These are phyloP conservation scores for Xylaria cubensis DNA, from an alignment of 495 filamentous ascomycete genomes.

Conservation along the genomic window DNA sequence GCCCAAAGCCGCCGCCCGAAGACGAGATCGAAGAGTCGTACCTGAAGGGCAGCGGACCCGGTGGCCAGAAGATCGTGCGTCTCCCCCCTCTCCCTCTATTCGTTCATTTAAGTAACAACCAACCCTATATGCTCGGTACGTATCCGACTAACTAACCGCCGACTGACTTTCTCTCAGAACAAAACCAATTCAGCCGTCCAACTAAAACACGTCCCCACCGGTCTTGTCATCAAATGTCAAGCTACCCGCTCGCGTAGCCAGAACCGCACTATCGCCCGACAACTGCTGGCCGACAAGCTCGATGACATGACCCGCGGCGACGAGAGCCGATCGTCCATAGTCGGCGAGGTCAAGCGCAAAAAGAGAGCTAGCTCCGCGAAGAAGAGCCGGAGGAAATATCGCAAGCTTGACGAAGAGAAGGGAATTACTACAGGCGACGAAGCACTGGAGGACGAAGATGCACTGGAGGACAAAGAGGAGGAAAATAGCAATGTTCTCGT, in stretches of 20 bases:
- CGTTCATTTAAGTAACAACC: background rate
- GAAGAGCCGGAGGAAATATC: constrained; percentile 58
- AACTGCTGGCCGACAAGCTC: constrained; percentile 75
- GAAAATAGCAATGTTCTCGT: constrained; percentile 19
- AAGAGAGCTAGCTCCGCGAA: constrained; percentile 55
- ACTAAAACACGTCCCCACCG: constrained; percentile 86
- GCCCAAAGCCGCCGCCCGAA: constrained; percentile 73
- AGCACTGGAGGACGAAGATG: no score
- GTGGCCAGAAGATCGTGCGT: constrained; percentile 89
- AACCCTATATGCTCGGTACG: background rate
- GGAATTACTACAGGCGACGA: constrained; percentile 20
- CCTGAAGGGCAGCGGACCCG: constrained; percentile 90
- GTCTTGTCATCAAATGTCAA: constrained; percentile 90
- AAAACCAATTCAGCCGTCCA: constrained; percentile 97
- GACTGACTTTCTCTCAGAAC: constrained; percentile 64
- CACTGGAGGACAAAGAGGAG: constrained; percentile 10
- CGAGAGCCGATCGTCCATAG: constrained; percentile 50
- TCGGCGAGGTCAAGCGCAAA: constrained; percentile 53
- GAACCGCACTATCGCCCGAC: constrained; percentile 86
- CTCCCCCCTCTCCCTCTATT: constrained; percentile 12
- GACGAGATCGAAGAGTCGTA: constrained; percentile 81
- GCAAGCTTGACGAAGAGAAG: constrained; percentile 53
- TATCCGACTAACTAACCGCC: background rate
- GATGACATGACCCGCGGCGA: constrained; percentile 66
- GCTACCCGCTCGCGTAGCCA: constrained; percentile 85